Evolutionary conservation across 2,329 filamentous ascomycete species (phyloP).

Genomic region (Aspergillus glaucus): DNA sequence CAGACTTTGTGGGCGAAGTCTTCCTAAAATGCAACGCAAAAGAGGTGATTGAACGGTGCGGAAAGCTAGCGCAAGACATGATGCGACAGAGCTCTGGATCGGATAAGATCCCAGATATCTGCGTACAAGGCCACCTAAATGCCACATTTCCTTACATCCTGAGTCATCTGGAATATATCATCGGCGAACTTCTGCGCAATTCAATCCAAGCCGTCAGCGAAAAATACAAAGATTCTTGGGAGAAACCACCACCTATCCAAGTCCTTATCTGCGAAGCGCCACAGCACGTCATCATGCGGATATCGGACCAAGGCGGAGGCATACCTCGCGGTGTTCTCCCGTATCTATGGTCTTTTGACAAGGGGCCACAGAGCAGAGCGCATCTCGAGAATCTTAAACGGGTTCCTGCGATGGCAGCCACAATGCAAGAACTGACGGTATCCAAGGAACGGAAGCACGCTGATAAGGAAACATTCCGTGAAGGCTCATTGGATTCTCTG

Average conservation of each 20-base stretch:
- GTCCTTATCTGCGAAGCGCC: slow-evolving; percentile 90
- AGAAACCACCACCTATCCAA: slow-evolving; percentile 72
- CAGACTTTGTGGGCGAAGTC: slow-evolving; percentile 91
- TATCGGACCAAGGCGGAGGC: slow-evolving; percentile 92
- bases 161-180: slow-evolving; percentile 92
- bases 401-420: slow-evolving; percentile 88
- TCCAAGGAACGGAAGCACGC: slow-evolving; percentile 29
- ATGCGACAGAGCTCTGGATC: slow-evolving; percentile 69
- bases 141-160: slow-evolving; percentile 96
- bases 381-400: slow-evolving; percentile 77
- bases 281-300: slow-evolving; percentile 91
- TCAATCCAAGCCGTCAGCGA: slow-evolving; percentile 90
- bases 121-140: slow-evolving; percentile 74
- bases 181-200: slow-evolving; percentile 90
- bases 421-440: slow-evolving; percentile 73
- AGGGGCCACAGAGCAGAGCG: slow-evolving; percentile 71
- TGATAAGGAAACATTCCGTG: slow-evolving; percentile 34
- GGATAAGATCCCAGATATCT: slow-evolving; percentile 70
- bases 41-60: slow-evolving; percentile 81
- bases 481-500: slow-evolving; percentile 69
- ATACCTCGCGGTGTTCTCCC: slow-evolving; percentile 79
- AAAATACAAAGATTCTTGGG: slow-evolving; percentile 47
- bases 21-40: slow-evolving; percentile 88
- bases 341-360: slow-evolving; percentile 94
- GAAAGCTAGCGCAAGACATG: slow-evolving; percentile 66